phyloP scores from a whole-genome alignment of 2,329 filamentous ascomycete species.

The Alternaria metachromatica region DNA sequence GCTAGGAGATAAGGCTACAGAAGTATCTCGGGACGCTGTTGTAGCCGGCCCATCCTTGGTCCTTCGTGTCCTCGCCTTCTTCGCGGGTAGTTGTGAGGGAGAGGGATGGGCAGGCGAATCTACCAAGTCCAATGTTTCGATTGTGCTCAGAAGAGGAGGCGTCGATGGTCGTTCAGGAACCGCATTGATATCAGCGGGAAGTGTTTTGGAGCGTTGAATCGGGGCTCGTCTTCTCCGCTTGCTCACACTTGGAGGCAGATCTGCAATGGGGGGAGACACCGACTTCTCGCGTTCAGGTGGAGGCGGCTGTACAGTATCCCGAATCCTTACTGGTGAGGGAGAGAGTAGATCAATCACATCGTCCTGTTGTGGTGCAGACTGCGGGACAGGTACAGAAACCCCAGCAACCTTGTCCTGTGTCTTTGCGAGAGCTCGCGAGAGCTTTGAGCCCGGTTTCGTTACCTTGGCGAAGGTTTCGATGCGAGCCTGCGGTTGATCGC shows the following conservation, averaged over 20 bases:
- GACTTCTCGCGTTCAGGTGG: conserved; percentile 19
- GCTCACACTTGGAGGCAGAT: conserved; percentile 39
- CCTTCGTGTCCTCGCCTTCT: conserved; percentile 29
- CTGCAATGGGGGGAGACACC: conserved; percentile 25
- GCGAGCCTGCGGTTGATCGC: conserved; percentile 25
- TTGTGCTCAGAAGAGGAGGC: conserved; percentile 22
- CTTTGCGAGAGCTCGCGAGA: conserved; percentile 28
- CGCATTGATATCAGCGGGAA: conserved; percentile 25
- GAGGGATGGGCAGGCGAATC: conserved; percentile 31
- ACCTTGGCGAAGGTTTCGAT: conserved; percentile 44
- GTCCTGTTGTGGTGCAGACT: background rate
- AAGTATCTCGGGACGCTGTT: conserved; percentile 15
- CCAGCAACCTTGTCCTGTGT: conserved; percentile 14
- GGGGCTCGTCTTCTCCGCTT: conserved; percentile 39
- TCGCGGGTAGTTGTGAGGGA: conserved; percentile 31
- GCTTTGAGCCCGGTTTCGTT: conserved; percentile 42
- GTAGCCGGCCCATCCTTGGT: conserved; percentile 3
- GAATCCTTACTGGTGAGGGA: conserved; percentile 31
- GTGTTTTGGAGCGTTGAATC: conserved; percentile 45
- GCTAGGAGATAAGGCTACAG: conserved; percentile 24
- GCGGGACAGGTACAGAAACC: background rate
- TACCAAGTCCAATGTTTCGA: conserved; percentile 40
- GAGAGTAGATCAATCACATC: conserved; percentile 38
- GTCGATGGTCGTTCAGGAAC: conserved; percentile 22
- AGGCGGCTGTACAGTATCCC: background rate